These are phyloP conservation scores for Calonectria hongkongensis DNA, from an alignment of 2,329 filamentous ascomycete species.

Conservation along the genomic window DNA sequence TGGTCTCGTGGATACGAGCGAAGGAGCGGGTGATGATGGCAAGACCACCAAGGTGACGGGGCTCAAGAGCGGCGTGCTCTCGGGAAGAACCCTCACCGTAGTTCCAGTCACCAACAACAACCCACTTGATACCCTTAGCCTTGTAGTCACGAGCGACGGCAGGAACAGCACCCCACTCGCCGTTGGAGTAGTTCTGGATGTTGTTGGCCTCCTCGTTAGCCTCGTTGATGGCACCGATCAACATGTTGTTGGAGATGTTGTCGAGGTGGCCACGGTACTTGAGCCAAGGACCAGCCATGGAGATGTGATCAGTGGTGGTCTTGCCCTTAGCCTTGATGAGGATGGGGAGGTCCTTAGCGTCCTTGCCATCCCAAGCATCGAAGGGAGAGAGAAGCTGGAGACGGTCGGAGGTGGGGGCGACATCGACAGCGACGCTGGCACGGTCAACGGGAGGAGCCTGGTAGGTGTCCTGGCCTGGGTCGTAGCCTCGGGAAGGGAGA, in stretches of 20 bases:
- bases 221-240: slow-evolving; percentile 97
- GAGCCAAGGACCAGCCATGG: slow-evolving; percentile 95
- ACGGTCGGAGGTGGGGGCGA: slow-evolving; percentile 93
- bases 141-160: slow-evolving; percentile 99
- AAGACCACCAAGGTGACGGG: slow-evolving; percentile 95
- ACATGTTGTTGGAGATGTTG: slow-evolving; percentile 99
- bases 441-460: slow-evolving; percentile 93
- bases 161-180: slow-evolving; percentile 90
- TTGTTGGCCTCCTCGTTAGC: slow-evolving; percentile 99
- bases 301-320: slow-evolving; percentile 99
- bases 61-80: slow-evolving; percentile 98
- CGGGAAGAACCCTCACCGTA: slow-evolving; percentile 98
- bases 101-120: slow-evolving; percentile 99
- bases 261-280: slow-evolving; percentile 99
- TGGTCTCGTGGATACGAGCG: slow-evolving; percentile 99
- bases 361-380: slow-evolving; percentile 92
- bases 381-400: slow-evolving; percentile 94
- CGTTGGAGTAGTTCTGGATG: slow-evolving; percentile 91
- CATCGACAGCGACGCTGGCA: slow-evolving; percentile 82
- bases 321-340: slow-evolving; percentile 98
- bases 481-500: slow-evolving; percentile 88
- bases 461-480: slow-evolving; percentile 94
- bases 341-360: slow-evolving; percentile 88
- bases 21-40: slow-evolving; percentile 97
- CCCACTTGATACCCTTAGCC: slow-evolving; percentile 96